Evolutionary conservation across 2,329 filamentous ascomycete genomes (phyloP), one percentile per base, ranked within the genome.

Genomic region (Claviceps cyperi): DNA sequence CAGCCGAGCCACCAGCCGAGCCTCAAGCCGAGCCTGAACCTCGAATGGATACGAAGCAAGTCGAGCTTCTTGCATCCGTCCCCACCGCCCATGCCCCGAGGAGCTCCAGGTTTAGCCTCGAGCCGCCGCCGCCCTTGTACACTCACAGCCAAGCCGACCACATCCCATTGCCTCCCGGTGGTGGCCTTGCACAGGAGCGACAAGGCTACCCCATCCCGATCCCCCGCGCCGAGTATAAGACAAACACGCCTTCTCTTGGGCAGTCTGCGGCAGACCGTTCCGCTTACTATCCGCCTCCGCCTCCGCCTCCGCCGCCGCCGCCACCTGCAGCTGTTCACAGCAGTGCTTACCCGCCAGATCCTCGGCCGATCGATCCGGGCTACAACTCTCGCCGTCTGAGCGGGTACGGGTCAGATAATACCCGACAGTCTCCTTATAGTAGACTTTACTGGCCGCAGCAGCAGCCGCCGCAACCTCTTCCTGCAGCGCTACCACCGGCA

Each of bases 401-500:
- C 43, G 54, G 54, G 17, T 68, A 64, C 43, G 62, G 58, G 2
- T 45, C 52, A 7, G 65, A 68, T 14, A 49, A 48, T 21, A 37
- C 52, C 45, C 54, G 53, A 28, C 36, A 43, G 19, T 6, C 54
- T 32, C 19, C 52, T 9, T 66, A 65, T 55, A 56, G 57, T 43
- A 61, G 59, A 36, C 40, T 61, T 5, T 68, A 64, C 56, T 68
- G 66, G 66, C 50, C 60, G 35, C 58, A 22, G 17, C 53, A n/a
- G 9, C 46, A 28, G 1, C 43, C 24, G 24, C 17, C n/a, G 17
- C 17, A 32, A 41, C 13, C 13, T 40, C 21, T 11, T 48, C 38
- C 35, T 32, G 11, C 50, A 5, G 41, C 46, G 17, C 37, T 49
- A 14, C 38, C 52, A 15, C 28, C 44, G 2, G 50, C 48, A 3